phyloP scores from a whole-genome alignment of 495 filamentous ascomycete species.

The Pseudoneurospora amorphoporcata region DNA sequence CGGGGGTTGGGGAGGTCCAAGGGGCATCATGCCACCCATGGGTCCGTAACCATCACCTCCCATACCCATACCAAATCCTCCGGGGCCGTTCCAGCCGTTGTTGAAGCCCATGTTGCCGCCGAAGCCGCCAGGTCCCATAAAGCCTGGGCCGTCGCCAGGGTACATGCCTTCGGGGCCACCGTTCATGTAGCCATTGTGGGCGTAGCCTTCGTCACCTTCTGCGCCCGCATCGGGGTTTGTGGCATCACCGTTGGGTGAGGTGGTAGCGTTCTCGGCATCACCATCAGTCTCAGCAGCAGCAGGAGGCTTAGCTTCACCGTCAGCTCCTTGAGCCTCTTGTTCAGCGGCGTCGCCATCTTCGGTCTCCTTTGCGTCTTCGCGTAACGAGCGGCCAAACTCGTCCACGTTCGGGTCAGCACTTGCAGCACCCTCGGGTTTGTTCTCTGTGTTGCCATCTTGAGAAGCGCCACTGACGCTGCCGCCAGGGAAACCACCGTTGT shows the following conservation, averaged over 20 bases:
- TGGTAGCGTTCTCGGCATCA: background rate
- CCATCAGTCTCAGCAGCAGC: background rate
- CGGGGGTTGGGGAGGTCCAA: constrained; percentile 4
- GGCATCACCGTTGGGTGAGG: background rate
- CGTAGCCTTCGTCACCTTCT: background rate
- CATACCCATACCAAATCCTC: background rate
- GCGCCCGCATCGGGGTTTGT: background rate
- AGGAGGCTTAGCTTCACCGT: constrained; percentile 9
- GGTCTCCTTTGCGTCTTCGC: constrained; percentile 12
- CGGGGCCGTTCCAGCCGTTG: background rate
- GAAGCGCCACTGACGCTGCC: constrained; percentile 4
- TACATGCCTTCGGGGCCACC: background rate
- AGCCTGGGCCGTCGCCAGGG: background rate
- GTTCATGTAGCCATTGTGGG: background rate
- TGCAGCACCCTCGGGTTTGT: constrained; percentile 8
- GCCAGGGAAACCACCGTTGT: constrained; percentile 3
- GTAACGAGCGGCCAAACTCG: constrained; percentile 44
- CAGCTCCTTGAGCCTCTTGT: constrained; percentile 14
- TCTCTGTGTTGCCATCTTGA: constrained; percentile 1
- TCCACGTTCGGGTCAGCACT: constrained; percentile 30
- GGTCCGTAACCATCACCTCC: background rate
- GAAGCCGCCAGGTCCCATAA: background rate
- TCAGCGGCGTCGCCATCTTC: constrained; percentile 15
- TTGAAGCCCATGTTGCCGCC: background rate
- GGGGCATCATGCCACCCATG: background rate